phyloP scores from a whole-genome alignment of 139 green algal species.

The Deuterostichococcus epilithicus region DNA sequence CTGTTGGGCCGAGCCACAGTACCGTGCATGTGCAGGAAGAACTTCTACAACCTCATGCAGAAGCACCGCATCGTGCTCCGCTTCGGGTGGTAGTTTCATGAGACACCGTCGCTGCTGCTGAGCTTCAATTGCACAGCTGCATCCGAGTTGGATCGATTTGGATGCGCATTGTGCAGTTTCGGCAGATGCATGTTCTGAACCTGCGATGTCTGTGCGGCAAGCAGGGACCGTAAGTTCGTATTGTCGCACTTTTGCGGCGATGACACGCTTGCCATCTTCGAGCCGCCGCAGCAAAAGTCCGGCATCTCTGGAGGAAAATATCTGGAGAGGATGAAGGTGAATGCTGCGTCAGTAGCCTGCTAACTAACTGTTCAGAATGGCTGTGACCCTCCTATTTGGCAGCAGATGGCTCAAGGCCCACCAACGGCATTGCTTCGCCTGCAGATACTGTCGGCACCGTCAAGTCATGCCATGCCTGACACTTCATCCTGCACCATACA shows the following conservation, averaged over 20 bases:
- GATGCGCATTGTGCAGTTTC: background rate
- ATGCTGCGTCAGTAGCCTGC: background rate
- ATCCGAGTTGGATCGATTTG: background rate
- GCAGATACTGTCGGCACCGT: no score
- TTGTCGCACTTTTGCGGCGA: slow-evolving; percentile 88
- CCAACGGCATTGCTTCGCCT: no score
- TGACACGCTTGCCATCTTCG: slow-evolving; percentile 83
- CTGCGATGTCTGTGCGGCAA: background rate
- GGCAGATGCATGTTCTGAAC: background rate
- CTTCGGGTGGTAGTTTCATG: slow-evolving; percentile 49
- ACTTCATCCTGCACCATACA: no score
- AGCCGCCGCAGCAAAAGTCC: slow-evolving; percentile 78
- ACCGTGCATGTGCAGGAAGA: slow-evolving; percentile 5
- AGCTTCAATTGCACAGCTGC: background rate
- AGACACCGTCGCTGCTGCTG: slow-evolving; percentile 30
- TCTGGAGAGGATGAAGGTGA: slow-evolving; percentile 67
- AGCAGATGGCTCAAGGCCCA: no score
- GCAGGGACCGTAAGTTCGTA: slow-evolving; percentile 72
- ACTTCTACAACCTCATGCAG: slow-evolving; percentile 89
- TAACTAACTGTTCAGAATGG: no score
- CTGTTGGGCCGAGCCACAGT: no score
- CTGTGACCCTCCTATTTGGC: no score
- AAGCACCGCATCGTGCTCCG: slow-evolving; percentile 83
- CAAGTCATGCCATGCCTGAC: no score
- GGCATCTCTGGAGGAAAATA: slow-evolving; percentile 89